These are phyloP conservation scores for Moniliophthora roreri DNA, from an alignment of 1,284 basidiomycete genomes.

Conservation along the genomic window DNA sequence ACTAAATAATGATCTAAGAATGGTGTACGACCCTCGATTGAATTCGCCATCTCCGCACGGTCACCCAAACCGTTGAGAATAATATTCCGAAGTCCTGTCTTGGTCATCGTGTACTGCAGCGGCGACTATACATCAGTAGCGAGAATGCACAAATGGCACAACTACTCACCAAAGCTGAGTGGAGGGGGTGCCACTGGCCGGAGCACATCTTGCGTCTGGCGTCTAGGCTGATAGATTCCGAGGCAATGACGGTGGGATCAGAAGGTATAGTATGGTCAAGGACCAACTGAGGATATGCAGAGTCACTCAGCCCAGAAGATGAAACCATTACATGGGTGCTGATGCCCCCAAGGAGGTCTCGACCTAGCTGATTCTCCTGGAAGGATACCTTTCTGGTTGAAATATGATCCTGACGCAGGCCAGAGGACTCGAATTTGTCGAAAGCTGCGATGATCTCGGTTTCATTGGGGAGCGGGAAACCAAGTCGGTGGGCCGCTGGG, in stretches of 20 bases:
- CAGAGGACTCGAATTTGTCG: background rate
- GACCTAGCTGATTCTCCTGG: slow-evolving; percentile 7
- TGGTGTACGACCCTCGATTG: slow-evolving; percentile 19
- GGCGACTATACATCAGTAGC: too few species aligned
- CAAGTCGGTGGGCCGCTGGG: slow-evolving; percentile 6
- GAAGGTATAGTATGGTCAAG: background rate
- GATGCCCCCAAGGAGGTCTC: slow-evolving; percentile 13
- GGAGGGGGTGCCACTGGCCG: slow-evolving; percentile 13
- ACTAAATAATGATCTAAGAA: slow-evolving; percentile 20
- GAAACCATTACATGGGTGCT: background rate
- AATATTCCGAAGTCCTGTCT: slow-evolving; percentile 14
- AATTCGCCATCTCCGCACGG: slow-evolving; percentile 19
- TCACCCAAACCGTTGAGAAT: slow-evolving; percentile 18
- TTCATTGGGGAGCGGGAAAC: slow-evolving; percentile 11
- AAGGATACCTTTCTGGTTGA: slow-evolving; percentile 7
- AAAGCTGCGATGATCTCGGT: slow-evolving; percentile 7
- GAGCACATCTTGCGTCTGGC: slow-evolving; percentile 10
- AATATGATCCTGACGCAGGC: slow-evolving; percentile 9
- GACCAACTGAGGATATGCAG: background rate
- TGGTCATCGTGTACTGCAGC: slow-evolving; percentile 17
- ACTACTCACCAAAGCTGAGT: slow-evolving; percentile 4
- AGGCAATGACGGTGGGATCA: background rate
- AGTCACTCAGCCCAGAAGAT: slow-evolving; percentile 8
- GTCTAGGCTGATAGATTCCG: background rate
- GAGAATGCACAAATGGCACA: too few species aligned